phyloP scores from a whole-genome alignment of 2,329 filamentous ascomycete genomes.

The Diaporthe citri region DNA sequence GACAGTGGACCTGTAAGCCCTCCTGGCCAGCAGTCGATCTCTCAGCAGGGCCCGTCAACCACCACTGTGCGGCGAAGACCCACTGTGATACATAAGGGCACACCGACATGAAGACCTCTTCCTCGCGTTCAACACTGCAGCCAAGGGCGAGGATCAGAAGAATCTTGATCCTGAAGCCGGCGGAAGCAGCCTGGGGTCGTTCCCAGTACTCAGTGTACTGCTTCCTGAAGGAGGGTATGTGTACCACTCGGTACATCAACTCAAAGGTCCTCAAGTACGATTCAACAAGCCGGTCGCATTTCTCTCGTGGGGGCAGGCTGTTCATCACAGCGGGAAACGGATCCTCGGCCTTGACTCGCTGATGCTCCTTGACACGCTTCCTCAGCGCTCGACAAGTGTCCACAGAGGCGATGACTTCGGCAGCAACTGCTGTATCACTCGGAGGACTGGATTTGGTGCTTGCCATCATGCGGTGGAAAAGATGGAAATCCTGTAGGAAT shows the following conservation, averaged over 20 bases:
- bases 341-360: slow-evolving; percentile 40
- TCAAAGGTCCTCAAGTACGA: slow-evolving; percentile 69
- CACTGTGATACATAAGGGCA: slow-evolving; percentile 59
- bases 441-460: neutral
- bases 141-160: neutral
- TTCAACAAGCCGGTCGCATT: slow-evolving; percentile 65
- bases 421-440: neutral
- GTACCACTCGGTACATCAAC: slow-evolving; percentile 67
- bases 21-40: slow-evolving; percentile 58
- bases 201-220: slow-evolving; percentile 67
- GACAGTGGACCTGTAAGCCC: slow-evolving; percentile 64
- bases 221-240: slow-evolving; percentile 67
- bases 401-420: neutral
- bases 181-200: slow-evolving; percentile 48
- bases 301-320: slow-evolving; percentile 51
- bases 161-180: neutral
- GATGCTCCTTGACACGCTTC: slow-evolving; percentile 1
- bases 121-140: slow-evolving; percentile 42
- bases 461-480: neutral
- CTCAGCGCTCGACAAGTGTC: neutral
- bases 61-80: slow-evolving; percentile 55
- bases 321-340: slow-evolving; percentile 55
- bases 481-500: neutral
- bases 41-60: slow-evolving; percentile 27
- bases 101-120: slow-evolving; percentile 58